phyloP scores from a whole-genome alignment of 257 asterid species.

The Solanum ossicruentum region DNA sequence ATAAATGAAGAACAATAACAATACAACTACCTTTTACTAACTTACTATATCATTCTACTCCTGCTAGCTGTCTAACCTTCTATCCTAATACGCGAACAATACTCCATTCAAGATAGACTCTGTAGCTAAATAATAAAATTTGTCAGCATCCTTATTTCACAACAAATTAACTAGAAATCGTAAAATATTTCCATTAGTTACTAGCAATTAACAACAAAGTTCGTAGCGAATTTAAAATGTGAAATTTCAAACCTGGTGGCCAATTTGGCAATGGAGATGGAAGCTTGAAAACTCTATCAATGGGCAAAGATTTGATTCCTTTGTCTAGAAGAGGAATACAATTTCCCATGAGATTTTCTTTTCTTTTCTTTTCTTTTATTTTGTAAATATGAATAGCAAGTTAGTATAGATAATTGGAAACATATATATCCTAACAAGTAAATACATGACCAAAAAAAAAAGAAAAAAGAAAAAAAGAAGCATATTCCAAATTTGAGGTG shows the following conservation, averaged over 20 bases:
- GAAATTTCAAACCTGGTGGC: conserved; percentile 35
- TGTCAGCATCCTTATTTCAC: not conserved
- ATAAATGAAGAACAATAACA: too few species aligned
- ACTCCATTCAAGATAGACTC: not conserved
- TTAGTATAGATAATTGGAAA: not conserved
- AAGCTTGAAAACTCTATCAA: conserved; percentile 48
- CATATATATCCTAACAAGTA: not conserved
- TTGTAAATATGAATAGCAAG: not conserved
- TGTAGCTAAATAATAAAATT: not conserved
- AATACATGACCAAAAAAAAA: not conserved
- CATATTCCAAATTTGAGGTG: not conserved
- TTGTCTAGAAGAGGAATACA: conserved; percentile 6
- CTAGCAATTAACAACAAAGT: not conserved
- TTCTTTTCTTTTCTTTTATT: not conserved
- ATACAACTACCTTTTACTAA: too few species aligned
- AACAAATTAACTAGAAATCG: not conserved
- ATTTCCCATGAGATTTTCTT: conserved; percentile 26
- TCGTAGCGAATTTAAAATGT: not conserved
- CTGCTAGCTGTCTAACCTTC: too few species aligned
- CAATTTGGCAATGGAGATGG: conserved; percentile 58
- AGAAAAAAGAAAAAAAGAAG: not conserved
- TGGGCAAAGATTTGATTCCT: conserved; percentile 23
- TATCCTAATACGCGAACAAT: too few species aligned
- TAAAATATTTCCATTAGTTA: not conserved
- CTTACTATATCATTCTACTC: too few species aligned